Conservation (phyloP, 2,329 filamentous ascomycete genomes). For the Drechslera avenae region DNA sequence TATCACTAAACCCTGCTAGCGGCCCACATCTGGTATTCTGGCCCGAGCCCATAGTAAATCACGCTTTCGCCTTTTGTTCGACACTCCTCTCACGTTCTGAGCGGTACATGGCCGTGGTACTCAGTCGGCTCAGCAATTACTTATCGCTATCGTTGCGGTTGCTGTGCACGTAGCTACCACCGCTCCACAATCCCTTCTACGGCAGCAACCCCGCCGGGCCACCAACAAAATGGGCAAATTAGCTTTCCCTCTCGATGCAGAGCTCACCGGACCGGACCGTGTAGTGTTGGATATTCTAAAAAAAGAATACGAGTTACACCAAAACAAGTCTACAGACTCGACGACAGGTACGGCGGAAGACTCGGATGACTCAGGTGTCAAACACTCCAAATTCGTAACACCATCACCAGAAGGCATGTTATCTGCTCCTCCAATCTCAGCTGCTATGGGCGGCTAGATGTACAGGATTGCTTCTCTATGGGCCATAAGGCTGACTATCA, state of each 20-base stretch:
- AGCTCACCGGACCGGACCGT: constrained; percentile 39
- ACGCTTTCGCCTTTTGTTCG: neutral
- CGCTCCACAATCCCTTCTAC: neutral
- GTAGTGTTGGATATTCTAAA: constrained; percentile 37
- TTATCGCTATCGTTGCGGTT: neutral
- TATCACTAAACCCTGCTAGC: no score
- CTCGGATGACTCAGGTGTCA: constrained; percentile 31
- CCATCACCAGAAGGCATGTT: constrained; percentile 38
- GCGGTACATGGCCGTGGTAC: neutral
- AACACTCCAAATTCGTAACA: constrained; percentile 35
- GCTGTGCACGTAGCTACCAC: neutral
- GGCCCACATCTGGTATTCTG: no score
- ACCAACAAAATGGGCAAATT: constrained; percentile 34
- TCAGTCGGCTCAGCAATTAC: neutral
- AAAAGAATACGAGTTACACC: constrained; percentile 34
- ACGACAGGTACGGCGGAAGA: constrained; percentile 25
- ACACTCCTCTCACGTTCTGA: neutral
- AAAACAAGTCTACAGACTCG: constrained; percentile 3
- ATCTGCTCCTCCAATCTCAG: neutral
- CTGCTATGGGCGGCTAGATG: neutral
- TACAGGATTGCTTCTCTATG: neutral
- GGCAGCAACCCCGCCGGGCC: constrained; percentile 5
- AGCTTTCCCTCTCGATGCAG: constrained; percentile 37
- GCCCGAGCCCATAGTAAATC: no score
- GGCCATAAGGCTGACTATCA: neutral